A percentile compares a stretch with the other conserved stretches of the same genome.
phyloP scores from a whole-genome alignment of 2,329 filamentous ascomycete genomes.

The Zymoseptoria passerinii region DNA sequence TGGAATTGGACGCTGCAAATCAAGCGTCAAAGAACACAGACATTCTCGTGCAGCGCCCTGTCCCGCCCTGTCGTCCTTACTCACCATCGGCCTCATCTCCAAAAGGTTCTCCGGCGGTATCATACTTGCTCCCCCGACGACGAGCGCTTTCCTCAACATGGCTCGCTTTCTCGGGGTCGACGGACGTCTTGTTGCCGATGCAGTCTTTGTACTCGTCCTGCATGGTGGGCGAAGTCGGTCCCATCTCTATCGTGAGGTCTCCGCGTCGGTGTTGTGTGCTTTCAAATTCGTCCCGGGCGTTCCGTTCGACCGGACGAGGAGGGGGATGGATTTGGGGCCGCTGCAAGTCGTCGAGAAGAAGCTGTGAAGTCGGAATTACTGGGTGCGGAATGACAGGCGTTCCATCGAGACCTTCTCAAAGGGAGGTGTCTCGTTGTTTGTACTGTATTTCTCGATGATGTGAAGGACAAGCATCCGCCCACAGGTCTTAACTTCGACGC shows the following conservation, averaged over 20 bases:
- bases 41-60: too few species aligned
- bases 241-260: background rate
- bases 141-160: background rate
- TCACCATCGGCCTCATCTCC: constrained; percentile 14
- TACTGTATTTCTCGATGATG: background rate
- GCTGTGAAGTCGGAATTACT: background rate
- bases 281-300: background rate
- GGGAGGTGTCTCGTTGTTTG: background rate
- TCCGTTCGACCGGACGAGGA: background rate
- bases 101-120: constrained; percentile 8
- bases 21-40: too few species aligned
- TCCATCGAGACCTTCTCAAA: background rate
- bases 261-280: background rate
- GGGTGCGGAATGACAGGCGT: background rate
- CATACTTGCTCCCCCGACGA: constrained; percentile 6
- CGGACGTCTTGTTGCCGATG: background rate
- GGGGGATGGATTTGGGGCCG: background rate
- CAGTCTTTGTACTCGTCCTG: background rate
- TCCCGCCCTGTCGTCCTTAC: too few species aligned
- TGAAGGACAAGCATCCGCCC: background rate
- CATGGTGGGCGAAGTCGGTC: background rate
- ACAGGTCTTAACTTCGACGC: background rate
- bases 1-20: too few species aligned
- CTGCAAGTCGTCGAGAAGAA: background rate
- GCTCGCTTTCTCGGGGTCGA: background rate